Base-by-base conservation (phyloP, 371 early-diverging fungal species). In the Parasitella parasitica region DNA sequence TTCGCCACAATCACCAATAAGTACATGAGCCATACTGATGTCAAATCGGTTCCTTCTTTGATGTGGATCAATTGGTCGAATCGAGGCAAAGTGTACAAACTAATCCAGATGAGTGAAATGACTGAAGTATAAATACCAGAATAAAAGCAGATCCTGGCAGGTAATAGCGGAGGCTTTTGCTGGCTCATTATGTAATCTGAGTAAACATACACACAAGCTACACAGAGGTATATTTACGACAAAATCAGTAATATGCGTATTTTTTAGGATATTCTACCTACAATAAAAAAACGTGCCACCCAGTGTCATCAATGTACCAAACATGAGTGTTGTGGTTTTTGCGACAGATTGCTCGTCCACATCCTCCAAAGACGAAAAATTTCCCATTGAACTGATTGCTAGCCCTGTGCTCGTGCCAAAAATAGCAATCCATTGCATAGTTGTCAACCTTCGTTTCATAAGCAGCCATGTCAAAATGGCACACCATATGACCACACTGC, bases 401-500 rank as follows among this genome's bases (percentile, higher is more conserved):
- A 91, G 63, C 4, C 92, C 92, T 28, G 84, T 59, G 38, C 84
- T 87, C 26, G 88, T 88, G 22, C 87, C 84, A 34, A 88, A 56
- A 48, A 92, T 87, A 34, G 88, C 81, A 26, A 81, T 26, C 88
- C 90, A 91, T 64, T 90, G 90, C 9, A 80, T 41, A 15, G 55
- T 65, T 3, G 80, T 78, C n/a, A 92, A 63, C 18, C 59, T 71
- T 43, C 87, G 69, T 2, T 76, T 68, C 73, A 92, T 80, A 39
- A 89, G 81, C 26, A 86, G 63, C 39, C 82, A 82, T 0, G 85
- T 83, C 18, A 89, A 69, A 56, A 92, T 75, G n/a, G 92, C 91
- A 39, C 90, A 89, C 84, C 90, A 90, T 34, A 89, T 89, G 7
- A 92, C 88, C 8, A 92, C 85, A 26, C 83, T 83, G 55, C 87